Percentiles rank a stretch among this genome's conserved stretches.
Conservation (phyloP, 23 red algal genomes). For the Gracilaria gracilis region DNA sequence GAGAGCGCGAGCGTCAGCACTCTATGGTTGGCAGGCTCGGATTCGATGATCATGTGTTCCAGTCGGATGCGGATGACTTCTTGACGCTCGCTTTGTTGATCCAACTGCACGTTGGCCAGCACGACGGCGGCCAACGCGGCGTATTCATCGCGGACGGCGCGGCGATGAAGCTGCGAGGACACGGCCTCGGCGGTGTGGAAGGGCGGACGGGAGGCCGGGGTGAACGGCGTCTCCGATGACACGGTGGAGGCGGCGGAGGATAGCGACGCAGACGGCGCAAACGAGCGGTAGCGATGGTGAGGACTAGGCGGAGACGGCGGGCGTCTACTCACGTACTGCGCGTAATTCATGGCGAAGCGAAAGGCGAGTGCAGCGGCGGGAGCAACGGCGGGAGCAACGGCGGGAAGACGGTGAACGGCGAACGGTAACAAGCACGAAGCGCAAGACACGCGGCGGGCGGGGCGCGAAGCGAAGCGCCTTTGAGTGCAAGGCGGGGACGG, state of each 20-base stretch:
- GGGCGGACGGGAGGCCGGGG: neutral
- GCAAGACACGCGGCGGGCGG: neutral
- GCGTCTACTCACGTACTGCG: conserved; percentile 51
- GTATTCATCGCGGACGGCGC: conserved; percentile 52
- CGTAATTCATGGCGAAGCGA: conserved; percentile 44
- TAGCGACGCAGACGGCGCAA: conserved; percentile 25
- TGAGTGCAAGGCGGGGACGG: neutral
- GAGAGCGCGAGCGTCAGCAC: conserved; percentile 42
- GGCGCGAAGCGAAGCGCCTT: neutral
- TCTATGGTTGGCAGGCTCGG: conserved; percentile 7
- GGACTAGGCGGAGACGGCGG: conserved; percentile 51
- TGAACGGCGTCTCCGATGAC: neutral
- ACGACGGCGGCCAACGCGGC: conserved; percentile 22
- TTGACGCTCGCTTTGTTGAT: conserved; percentile 39
- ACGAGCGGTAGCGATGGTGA: neutral
- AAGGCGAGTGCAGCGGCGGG: neutral
- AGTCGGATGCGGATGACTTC: conserved; percentile 60
- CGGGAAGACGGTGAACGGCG: neutral
- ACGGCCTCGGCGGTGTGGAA: conserved; percentile 43
- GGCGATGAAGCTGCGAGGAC: conserved; percentile 41
- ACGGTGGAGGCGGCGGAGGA: conserved; percentile 41
- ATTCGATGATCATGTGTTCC: conserved; percentile 36
- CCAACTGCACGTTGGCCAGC: neutral
- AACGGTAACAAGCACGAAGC: neutral
- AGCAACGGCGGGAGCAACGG: neutral